These are phyloP conservation scores for Cladophialophora chaetospira DNA, from an alignment of 2,329 filamentous ascomycete genomes.

Conservation along the genomic window DNA sequence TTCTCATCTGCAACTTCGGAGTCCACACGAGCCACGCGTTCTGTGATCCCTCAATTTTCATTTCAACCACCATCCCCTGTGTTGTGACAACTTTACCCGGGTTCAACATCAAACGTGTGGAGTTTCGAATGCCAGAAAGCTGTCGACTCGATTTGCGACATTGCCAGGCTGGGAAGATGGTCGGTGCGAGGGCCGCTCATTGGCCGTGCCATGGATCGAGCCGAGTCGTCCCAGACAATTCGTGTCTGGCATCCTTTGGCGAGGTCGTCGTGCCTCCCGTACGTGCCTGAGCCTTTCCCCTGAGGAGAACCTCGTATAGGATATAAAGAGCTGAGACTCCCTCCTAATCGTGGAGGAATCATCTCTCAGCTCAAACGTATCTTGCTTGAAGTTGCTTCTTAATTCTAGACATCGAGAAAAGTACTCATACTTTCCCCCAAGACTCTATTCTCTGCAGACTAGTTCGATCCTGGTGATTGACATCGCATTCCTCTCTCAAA, in stretches of 20 bases:
- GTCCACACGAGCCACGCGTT: constrained; percentile 1
- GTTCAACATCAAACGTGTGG: constrained; percentile 7
- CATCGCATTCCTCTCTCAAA: not conserved
- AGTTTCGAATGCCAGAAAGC: constrained; percentile 9
- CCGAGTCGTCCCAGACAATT: constrained; percentile 7
- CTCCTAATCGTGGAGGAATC: not conserved
- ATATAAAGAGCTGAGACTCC: constrained; percentile 11
- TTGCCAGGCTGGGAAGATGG: not conserved
- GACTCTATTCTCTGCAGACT: not conserved
- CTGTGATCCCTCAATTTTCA: constrained; percentile 5
- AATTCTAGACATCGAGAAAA: no score
- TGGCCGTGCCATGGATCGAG: not conserved
- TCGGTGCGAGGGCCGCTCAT: not conserved
- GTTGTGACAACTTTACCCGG: not conserved
- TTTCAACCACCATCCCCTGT: not conserved
- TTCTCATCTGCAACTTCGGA: constrained; percentile 8
- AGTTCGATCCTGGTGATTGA: constrained; percentile 1
- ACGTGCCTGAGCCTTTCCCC: not conserved
- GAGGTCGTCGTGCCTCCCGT: not conserved
- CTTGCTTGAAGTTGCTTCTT: no score
- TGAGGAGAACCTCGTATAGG: not conserved
- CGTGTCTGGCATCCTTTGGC: constrained; percentile 6
- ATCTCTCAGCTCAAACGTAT: not conserved
- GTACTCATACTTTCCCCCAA: not conserved
- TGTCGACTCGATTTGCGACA: not conserved